Evolutionary conservation across 257 asterid species (phyloP).

Genomic region (Solanum appendiculatum): DNA sequence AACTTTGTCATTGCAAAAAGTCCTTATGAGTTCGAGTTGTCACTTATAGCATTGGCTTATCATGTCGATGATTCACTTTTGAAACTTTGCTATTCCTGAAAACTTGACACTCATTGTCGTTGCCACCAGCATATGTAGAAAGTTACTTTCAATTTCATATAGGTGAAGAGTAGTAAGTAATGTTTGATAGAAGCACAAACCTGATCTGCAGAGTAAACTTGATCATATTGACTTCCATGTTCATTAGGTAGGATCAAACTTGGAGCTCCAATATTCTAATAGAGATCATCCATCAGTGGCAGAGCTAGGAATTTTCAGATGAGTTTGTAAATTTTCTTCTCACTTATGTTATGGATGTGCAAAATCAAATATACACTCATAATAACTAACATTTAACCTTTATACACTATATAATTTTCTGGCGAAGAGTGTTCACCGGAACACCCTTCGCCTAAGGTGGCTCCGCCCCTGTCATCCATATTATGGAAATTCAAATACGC

Average conservation of each 20-base stretch:
- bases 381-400: no score
- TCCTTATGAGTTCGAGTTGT: neutral
- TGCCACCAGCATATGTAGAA: neutral
- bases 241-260: neutral
- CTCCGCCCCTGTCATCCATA: no score
- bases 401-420: no score
- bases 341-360: no score
- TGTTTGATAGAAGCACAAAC: neutral
- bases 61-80: neutral
- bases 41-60: neutral
- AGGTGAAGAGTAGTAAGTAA: neutral
- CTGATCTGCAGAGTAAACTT: no score
- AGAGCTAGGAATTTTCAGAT: no score
- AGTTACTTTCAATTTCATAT: neutral
- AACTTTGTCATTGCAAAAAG: neutral
- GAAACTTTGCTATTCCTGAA: neutral
- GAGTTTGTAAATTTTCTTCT: no score
- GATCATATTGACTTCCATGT: neutral
- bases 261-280: neutral
- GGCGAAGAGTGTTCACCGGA: no score
- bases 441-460: no score
- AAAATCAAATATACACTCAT: no score
- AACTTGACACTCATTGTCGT: neutral
- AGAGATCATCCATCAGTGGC: no score
- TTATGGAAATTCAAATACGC: neutral